These are phyloP conservation scores for Salix arbutifolia DNA, from an alignment of 345 rosid genomes.

Conservation along the genomic window DNA sequence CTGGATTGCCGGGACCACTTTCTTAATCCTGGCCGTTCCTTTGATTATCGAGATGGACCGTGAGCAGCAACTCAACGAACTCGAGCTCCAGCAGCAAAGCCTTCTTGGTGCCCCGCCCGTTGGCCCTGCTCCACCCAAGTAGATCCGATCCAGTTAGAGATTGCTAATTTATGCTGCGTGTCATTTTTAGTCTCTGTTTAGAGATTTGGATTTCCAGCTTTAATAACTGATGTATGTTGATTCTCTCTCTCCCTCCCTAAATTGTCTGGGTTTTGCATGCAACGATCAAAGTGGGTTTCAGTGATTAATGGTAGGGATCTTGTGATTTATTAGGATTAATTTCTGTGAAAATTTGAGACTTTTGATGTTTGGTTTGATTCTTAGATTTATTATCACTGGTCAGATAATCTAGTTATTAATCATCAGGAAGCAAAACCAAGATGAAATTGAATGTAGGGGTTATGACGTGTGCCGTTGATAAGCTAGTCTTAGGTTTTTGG, in stretches of 20 bases:
- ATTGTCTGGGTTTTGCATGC: neutral
- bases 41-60: slow-evolving; percentile 62
- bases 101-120: slow-evolving; percentile 56
- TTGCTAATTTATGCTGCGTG: neutral
- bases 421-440: neutral
- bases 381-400: no score
- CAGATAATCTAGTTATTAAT: neutral
- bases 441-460: neutral
- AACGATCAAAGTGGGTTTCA: neutral
- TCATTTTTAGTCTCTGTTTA: neutral
- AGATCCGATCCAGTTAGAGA: slow-evolving; percentile 13
- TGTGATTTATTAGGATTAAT: neutral
- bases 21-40: slow-evolving; percentile 63
- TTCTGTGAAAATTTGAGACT: neutral
- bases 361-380: neutral
- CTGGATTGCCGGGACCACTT: slow-evolving; percentile 75
- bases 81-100: slow-evolving; percentile 69
- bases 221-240: neutral
- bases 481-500: neutral
- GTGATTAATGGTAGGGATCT: neutral
- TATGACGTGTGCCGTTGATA: neutral
- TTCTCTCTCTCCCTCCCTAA: neutral
- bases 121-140: slow-evolving; percentile 14
- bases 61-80: slow-evolving; percentile 56
- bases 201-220: neutral